Percentiles rank a stretch among this genome's conserved stretches.
phyloP scores from a whole-genome alignment of 1,284 basidiomycete genomes.

The Cryptococcus maquisensis region DNA sequence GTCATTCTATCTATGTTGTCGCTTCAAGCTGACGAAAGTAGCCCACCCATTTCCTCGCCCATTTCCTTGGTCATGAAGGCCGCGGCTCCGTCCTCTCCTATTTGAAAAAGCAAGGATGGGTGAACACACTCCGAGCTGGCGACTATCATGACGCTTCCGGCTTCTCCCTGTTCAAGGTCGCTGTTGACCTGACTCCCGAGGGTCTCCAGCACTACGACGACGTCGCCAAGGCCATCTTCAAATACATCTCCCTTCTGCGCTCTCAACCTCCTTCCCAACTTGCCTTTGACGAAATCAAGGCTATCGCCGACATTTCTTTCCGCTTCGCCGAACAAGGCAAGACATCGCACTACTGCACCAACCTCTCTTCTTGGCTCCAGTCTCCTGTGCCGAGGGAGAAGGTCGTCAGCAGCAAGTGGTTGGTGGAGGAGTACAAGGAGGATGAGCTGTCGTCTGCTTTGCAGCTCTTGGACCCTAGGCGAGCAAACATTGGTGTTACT shows the following conservation, averaged over 20 bases:
- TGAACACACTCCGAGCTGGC: conserved; percentile 71
- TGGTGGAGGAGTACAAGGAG: conserved; percentile 74
- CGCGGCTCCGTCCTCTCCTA: conserved; percentile 88
- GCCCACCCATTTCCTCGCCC: conserved; percentile 74
- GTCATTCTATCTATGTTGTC: conserved; percentile 1
- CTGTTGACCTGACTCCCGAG: conserved; percentile 73
- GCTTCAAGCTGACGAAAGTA: conserved; percentile 20
- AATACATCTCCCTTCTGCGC: conserved; percentile 80
- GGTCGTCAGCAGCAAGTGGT: conserved; percentile 67
- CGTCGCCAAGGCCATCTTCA: conserved; percentile 70
- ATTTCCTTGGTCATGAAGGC: conserved; percentile 95
- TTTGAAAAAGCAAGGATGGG: conserved; percentile 89
- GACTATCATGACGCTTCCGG: conserved; percentile 63
- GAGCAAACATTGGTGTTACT: conserved; percentile 47
- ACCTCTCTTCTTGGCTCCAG: conserved; percentile 70
- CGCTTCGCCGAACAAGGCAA: conserved; percentile 79
- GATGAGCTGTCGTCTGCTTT: conserved; percentile 64
- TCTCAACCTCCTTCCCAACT: conserved; percentile 63
- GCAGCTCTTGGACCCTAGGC: conserved; percentile 60
- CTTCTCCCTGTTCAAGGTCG: conserved; percentile 86
- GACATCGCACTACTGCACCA: conserved; percentile 76
- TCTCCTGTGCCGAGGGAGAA: conserved; percentile 66
- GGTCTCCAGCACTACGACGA: conserved; percentile 81
- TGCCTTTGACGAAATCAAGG: conserved; percentile 74
- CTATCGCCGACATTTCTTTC: conserved; percentile 73